These are phyloP conservation scores for Hypoxylon sp. DNA, from an alignment of 2,329 filamentous ascomycete species.

Conservation along the genomic window DNA sequence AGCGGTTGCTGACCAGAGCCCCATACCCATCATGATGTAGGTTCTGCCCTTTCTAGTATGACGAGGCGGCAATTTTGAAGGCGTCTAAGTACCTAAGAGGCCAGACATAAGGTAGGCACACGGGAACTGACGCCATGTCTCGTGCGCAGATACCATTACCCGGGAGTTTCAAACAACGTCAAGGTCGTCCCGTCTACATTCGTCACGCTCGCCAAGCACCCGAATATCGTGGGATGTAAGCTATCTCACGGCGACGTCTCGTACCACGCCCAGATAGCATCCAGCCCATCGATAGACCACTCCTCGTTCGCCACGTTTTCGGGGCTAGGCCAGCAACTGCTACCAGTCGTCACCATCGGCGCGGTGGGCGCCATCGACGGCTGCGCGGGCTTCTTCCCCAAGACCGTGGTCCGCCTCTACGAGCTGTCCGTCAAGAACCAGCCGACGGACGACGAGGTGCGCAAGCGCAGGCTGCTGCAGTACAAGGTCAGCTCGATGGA, in stretches of 20 bases:
- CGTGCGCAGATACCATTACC: constrained; percentile 66
- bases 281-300: constrained; percentile 66
- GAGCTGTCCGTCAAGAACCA: constrained; percentile 50
- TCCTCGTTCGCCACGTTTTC: constrained; percentile 67
- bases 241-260: constrained; percentile 73
- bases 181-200: constrained; percentile 66
- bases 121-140: no score
- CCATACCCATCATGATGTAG: constrained; percentile 66
- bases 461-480: constrained; percentile 63
- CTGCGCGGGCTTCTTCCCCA: constrained; percentile 63
- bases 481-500: constrained; percentile 68
- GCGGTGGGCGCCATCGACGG: constrained; percentile 50
- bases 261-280: constrained; percentile 67
- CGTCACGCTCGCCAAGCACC: constrained; percentile 63
- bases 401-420: constrained; percentile 66
- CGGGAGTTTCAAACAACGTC: constrained; percentile 72
- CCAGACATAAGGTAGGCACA: no score
- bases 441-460: constrained; percentile 49
- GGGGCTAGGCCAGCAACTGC: constrained; percentile 70
- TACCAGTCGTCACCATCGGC: constrained; percentile 53
- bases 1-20: constrained; percentile 64
- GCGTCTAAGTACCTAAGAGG: no score
- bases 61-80: neutral
- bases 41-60: constrained; percentile 32
- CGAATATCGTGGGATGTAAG: constrained; percentile 74